phyloP scores from a whole-genome alignment of 192 early-diverging fungal genomes.

The Chytriomyces confervae region DNA sequence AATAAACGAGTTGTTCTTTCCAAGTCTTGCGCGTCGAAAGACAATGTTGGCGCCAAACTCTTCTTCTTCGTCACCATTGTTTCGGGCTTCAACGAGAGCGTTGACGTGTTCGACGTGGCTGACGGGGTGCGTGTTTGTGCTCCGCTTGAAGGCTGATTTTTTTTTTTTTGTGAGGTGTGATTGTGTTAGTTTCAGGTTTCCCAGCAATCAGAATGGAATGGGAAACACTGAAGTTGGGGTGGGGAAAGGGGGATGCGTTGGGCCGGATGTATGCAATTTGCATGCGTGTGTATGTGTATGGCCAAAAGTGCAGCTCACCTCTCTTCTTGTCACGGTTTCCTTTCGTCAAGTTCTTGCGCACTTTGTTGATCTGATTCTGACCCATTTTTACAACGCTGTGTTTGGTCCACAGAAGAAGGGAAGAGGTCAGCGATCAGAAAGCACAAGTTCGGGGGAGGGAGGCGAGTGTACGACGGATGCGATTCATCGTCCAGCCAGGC shows the following conservation, averaged over 20 bases:
- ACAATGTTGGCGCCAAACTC: neutral
- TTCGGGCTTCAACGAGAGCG: neutral
- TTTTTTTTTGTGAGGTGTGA: too few relatives aligned
- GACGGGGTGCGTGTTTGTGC: neutral
- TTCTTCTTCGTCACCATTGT: neutral
- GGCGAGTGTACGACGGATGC: too few relatives aligned
- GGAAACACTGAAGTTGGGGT: neutral
- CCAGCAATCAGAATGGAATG: neutral
- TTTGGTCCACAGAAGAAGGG: too few relatives aligned
- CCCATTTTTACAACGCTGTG: neutral
- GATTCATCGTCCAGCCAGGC: too few relatives aligned
- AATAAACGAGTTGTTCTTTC: slow-evolving; percentile 10
- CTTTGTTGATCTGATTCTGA: neutral
- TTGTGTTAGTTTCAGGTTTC: too few relatives aligned
- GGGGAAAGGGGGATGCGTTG: neutral
- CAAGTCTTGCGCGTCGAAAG: slow-evolving; percentile 1
- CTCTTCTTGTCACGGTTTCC: neutral
- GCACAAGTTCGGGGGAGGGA: too few relatives aligned
- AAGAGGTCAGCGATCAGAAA: too few relatives aligned
- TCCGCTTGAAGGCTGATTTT: neutral
- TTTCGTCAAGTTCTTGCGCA: slow-evolving; percentile 2
- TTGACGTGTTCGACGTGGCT: neutral
- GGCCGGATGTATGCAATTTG: neutral
- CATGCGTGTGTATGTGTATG: neutral
- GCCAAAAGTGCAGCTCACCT: neutral